phyloP scores from a whole-genome alignment of 139 green algal genomes.

The Ulvella scutata region DNA sequence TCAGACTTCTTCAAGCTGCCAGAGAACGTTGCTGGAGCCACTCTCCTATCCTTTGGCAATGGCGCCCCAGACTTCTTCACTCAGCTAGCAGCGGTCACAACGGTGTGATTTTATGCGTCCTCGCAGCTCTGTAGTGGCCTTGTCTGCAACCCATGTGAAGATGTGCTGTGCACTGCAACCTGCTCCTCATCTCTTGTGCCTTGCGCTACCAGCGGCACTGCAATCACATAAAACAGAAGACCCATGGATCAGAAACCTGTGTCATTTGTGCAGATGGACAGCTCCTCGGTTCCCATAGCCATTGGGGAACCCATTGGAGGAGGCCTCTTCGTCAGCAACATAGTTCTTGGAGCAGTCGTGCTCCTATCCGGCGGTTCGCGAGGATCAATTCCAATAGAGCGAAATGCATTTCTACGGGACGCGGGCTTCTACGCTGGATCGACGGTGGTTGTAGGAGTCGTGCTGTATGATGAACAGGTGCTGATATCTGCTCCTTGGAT shows the following conservation, averaged over 20 bases:
- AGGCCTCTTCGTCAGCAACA: conserved; percentile 34
- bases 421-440: conserved; percentile 19
- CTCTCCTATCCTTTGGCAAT: conserved; percentile 47
- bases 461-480: neutral
- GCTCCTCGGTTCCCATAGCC: conserved; percentile 20
- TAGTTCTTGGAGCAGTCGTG: conserved; percentile 29
- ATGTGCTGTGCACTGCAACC: neutral
- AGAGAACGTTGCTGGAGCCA: conserved; percentile 36
- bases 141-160: neutral
- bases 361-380: conserved; percentile 5
- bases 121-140: too few relatives aligned
- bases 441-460: conserved; percentile 8
- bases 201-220: neutral
- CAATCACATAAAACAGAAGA: neutral
- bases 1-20: conserved; percentile 28
- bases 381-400: conserved; percentile 5
- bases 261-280: neutral
- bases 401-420: conserved; percentile 18
- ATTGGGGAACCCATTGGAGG: conserved; percentile 38
- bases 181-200: neutral
- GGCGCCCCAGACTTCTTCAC: conserved; percentile 51
- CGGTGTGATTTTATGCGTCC: too few relatives aligned
- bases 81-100: conserved; percentile 23
- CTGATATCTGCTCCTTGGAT: neutral
- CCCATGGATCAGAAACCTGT: neutral